phyloP scores from a whole-genome alignment of 352 stramenopile genomes.

The Globisporangium nagaii region DNA sequence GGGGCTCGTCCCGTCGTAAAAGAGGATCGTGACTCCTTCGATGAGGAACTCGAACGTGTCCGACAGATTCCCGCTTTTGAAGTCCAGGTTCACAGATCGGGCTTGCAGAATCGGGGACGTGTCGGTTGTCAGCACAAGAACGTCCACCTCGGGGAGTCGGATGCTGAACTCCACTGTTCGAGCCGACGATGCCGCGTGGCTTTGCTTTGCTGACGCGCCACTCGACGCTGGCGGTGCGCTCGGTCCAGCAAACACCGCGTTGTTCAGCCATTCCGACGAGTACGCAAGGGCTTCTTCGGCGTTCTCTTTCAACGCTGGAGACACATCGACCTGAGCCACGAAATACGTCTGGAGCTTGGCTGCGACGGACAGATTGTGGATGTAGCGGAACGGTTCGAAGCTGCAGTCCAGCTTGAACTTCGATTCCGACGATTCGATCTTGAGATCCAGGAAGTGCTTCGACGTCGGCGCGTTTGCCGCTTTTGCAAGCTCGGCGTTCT shows the following conservation, averaged over 20 bases:
- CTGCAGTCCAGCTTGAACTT: conserved; percentile 51
- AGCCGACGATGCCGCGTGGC: not conserved
- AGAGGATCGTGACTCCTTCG: conserved; percentile 51
- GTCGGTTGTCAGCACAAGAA: conserved; percentile 59
- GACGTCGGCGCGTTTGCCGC: conserved; percentile 2
- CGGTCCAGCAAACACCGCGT: conserved; percentile 32
- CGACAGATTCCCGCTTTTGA: conserved; percentile 39
- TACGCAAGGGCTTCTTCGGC: conserved; percentile 43
- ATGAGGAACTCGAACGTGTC: conserved; percentile 58
- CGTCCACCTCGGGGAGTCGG: conserved; percentile 52
- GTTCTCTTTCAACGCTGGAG: conserved; percentile 40
- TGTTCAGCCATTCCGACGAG: conserved; percentile 49
- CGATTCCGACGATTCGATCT: conserved; percentile 47
- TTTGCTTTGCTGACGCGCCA: not conserved
- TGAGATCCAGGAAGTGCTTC: conserved; percentile 42
- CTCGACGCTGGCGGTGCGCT: not conserved
- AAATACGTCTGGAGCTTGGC: conserved; percentile 69
- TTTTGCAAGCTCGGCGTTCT: not conserved
- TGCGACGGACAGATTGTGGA: conserved; percentile 61
- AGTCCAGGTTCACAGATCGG: conserved; percentile 42
- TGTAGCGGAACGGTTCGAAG: conserved; percentile 63
- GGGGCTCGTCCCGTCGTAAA: conserved; percentile 34
- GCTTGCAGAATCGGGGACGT: conserved; percentile 59
- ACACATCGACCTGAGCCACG: conserved; percentile 39
- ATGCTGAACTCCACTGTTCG: conserved; percentile 45